Conservation (phyloP, 768 basidiomycete genomes). For the Leccinellum albellum region DNA sequence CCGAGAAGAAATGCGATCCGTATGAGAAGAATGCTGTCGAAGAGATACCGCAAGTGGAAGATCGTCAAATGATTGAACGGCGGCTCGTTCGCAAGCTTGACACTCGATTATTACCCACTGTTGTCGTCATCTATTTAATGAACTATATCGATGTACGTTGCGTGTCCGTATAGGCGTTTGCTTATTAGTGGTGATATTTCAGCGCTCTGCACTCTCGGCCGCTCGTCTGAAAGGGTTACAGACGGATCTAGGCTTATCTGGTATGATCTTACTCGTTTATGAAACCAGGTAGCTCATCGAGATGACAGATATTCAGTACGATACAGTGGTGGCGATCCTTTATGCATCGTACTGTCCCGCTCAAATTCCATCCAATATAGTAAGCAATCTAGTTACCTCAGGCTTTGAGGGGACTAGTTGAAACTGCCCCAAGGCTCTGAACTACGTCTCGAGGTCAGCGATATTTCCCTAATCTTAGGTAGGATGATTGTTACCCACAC, state of each 20-base stretch:
- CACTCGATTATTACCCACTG: constrained; percentile 50
- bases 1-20: constrained; percentile 13
- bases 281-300: neutral
- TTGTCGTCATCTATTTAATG: constrained; percentile 60
- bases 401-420: neutral
- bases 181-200: neutral
- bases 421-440: constrained; percentile 42
- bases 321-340: constrained; percentile 51
- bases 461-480: neutral
- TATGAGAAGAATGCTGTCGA: neutral
- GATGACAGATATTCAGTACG: constrained; percentile 49
- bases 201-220: constrained; percentile 50
- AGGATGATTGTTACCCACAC: neutral
- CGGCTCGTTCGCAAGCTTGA: constrained; percentile 55
- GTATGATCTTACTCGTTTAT: constrained; percentile 20
- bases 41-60: constrained; percentile 2
- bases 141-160: constrained; percentile 61
- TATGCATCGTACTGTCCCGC: constrained; percentile 62
- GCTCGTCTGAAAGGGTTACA: constrained; percentile 51
- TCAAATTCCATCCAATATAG: constrained; percentile 37
- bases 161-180: neutral
- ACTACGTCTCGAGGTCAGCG: constrained; percentile 46
- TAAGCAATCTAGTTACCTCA: neutral
- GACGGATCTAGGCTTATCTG: constrained; percentile 44
- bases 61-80: constrained; percentile 14